phyloP scores from a whole-genome alignment of 2,329 filamentous ascomycete species.

The Calonectria hongkongensis region DNA sequence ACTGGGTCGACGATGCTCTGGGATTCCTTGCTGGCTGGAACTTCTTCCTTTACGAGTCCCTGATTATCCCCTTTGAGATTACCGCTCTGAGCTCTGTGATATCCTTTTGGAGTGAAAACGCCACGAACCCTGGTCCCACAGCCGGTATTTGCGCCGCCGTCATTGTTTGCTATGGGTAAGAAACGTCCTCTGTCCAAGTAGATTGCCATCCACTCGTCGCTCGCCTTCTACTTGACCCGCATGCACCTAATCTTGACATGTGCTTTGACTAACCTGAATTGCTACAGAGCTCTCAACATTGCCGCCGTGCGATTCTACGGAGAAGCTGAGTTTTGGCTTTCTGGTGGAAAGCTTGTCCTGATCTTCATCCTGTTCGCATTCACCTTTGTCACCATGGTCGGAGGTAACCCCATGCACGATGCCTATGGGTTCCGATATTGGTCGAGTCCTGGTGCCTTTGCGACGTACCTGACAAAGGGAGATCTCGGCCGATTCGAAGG shows the following conservation, averaged over 20 bases:
- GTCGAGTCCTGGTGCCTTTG: constrained; percentile 64
- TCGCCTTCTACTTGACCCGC: neutral
- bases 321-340: constrained; percentile 83
- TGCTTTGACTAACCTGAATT: constrained; percentile 22
- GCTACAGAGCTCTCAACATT: constrained; percentile 73
- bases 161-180: constrained; percentile 75
- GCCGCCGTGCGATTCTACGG: constrained; percentile 80
- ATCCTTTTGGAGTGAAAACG: constrained; percentile 62
- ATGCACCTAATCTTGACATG: neutral
- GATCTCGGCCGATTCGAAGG: constrained; percentile 81
- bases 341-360: constrained; percentile 78
- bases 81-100: constrained; percentile 66
- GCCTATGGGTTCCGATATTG: constrained; percentile 84
- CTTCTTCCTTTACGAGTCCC: constrained; percentile 66
- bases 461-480: constrained; percentile 75
- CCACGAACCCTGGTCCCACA: constrained; percentile 79
- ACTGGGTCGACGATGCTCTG: constrained; percentile 79
- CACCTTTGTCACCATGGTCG: constrained; percentile 88
- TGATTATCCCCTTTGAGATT: constrained; percentile 66
- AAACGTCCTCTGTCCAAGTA: constrained; percentile 32
- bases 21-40: constrained; percentile 72
- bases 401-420: constrained; percentile 82
- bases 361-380: constrained; percentile 81
- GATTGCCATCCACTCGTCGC: neutral
- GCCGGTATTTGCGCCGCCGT: constrained; percentile 76